Evolutionary conservation across 352 stramenopile genomes (phyloP), one percentile per base, ranked within the genome.

Genomic region (Pythium aristosporum): DNA sequence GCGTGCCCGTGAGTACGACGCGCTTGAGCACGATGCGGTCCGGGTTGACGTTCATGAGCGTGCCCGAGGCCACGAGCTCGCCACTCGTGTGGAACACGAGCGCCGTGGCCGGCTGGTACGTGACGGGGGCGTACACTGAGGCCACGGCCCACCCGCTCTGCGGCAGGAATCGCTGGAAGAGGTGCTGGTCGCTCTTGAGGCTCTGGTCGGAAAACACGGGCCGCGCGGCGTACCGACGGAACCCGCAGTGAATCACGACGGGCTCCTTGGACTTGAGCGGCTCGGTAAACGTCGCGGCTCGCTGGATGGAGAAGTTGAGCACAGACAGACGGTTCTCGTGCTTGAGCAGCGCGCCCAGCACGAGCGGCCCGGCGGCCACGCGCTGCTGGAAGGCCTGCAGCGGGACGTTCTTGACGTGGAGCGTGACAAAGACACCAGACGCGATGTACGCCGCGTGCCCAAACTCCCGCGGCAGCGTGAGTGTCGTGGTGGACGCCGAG

Each of bases 301-400:
- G 88, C 69, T 95, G 87, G 39, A 99, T 77, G n/a, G 92, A 96
- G 69, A 98, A 98, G 78, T 99, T 98, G 49, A 99, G 73, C 52
- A 99, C 95, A 65, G 95, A 98, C n/a, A 98, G 68, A 58, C 98
- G 97, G 67, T 99, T 98, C 74, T 99, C 97, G 74, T 99, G 95
- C 63, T 96, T 92, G 8, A 99, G 82, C 21, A 99, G 75, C 16
- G 92, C 89, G 5, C 80, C 82, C 62, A 96, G 77, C 56, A 96
- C 73, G 28, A 92, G 68, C 59, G 84, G 80, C 5, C 85, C 84
- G 30, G 74, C 73, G 50, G 82, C 68, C 11, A 88, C 74, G 32
- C 84, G 82, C 64, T 69, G 72, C 58, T 84, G 72, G 53, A 88
- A 75, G 53, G 73, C 74, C 46, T 76, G 59, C 18, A 88, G 72